A percentile compares a stretch with the other conserved stretches of the same genome.
Evolutionary conservation across 1,284 basidiomycete species (phyloP).

Genomic region (Fomitopsis palustris): DNA sequence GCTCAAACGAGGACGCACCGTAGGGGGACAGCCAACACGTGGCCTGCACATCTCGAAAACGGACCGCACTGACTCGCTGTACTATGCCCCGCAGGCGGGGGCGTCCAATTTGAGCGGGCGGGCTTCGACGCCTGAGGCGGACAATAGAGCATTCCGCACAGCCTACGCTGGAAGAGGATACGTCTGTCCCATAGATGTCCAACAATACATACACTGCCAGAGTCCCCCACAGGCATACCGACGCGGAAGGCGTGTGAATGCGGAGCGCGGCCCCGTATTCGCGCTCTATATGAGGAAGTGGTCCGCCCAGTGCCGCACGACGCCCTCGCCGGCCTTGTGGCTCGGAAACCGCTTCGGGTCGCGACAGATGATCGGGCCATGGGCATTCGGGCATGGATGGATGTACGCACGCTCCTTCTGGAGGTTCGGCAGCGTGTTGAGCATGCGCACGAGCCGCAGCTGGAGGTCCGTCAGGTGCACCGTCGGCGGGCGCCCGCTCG

Average conservation of each 20-base stretch:
- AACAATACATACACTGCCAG: neutral
- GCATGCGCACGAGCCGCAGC: conserved; percentile 41
- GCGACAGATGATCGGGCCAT: conserved; percentile 65
- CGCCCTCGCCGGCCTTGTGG: conserved; percentile 57
- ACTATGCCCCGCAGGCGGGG: neutral
- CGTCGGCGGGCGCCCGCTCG: conserved; percentile 12
- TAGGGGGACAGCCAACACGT: neutral
- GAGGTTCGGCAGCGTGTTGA: conserved; percentile 65
- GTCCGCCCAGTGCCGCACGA: conserved; percentile 69
- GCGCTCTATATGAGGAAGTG: conserved; percentile 43
- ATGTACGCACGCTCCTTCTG: conserved; percentile 68
- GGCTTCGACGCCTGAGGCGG: neutral
- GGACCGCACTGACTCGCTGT: neutral
- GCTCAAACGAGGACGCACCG: neutral
- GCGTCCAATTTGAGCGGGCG: neutral
- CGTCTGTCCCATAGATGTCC: neutral
- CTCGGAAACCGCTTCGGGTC: conserved; percentile 56
- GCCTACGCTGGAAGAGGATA: neutral
- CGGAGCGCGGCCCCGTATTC: neutral
- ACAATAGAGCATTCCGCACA: neutral
- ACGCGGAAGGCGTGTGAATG: neutral
- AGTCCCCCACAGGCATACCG: neutral
- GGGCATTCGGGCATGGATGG: conserved; percentile 53
- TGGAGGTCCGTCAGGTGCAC: conserved; percentile 56
- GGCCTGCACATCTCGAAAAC: neutral